These are phyloP conservation scores for Stephanocyclus meneghinianus DNA, from an alignment of 352 stramenopile species.

Conservation along the genomic window DNA sequence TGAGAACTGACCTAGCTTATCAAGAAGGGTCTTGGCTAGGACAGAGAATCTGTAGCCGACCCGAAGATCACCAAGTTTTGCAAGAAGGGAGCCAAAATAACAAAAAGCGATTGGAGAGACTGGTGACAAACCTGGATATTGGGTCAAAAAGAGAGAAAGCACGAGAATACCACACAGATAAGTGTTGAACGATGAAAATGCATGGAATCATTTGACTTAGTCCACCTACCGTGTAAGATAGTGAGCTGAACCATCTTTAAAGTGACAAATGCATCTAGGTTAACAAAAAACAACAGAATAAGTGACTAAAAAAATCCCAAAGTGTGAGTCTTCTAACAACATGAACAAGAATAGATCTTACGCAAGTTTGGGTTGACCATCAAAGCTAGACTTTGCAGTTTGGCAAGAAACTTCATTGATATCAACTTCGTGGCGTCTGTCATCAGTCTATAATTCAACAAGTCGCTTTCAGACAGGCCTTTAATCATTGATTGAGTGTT, in stretches of 20 bases:
- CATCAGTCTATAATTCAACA: constrained; percentile 19
- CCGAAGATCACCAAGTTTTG: constrained; percentile 1
- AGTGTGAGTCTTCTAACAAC: neutral
- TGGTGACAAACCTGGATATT: neutral
- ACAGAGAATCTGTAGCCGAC: neutral
- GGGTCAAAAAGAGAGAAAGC: neutral
- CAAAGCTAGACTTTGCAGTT: neutral
- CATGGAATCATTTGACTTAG: neutral
- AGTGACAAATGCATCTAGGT: neutral
- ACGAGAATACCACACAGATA: neutral
- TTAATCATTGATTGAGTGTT: neutral
- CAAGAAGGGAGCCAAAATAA: constrained; percentile 1
- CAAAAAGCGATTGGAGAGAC: constrained; percentile 1
- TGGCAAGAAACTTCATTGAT: constrained; percentile 5
- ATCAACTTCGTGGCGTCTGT: constrained; percentile 2
- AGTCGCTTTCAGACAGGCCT: neutral
- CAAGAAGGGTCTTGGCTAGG: neutral
- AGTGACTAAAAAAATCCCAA: no score
- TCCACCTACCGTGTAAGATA: neutral
- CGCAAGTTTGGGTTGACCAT: neutral
- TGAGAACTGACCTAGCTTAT: neutral
- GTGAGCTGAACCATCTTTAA: constrained; percentile 22
- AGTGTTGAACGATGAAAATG: neutral
- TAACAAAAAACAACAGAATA: neutral
- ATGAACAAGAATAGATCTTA: neutral